These are phyloP conservation scores for Suhomyces kilbournensis DNA, from an alignment of 805 yeast species.

Conservation along the genomic window DNA sequence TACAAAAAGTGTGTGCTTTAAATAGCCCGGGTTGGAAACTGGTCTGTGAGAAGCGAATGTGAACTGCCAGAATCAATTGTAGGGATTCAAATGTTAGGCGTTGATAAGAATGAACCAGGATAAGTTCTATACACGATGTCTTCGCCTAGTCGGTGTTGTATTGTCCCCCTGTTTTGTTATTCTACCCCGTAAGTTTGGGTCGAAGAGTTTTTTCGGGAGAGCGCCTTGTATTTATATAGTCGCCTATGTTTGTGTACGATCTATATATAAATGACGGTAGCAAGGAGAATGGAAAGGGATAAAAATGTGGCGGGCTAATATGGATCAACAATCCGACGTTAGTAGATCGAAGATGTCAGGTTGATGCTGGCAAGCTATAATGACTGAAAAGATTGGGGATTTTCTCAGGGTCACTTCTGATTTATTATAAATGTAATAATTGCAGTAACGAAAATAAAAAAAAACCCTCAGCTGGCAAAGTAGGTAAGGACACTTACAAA, in stretches of 20 bases:
- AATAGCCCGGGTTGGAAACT: background rate
- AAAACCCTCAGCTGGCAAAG: background rate
- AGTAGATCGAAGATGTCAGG: background rate
- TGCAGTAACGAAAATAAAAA: background rate
- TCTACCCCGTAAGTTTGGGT: background rate
- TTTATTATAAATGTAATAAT: background rate
- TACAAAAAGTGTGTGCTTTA: background rate
- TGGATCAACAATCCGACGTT: background rate
- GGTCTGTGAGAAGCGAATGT: background rate
- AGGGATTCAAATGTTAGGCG: background rate
- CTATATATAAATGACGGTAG: constrained; percentile 1
- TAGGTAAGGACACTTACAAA: background rate
- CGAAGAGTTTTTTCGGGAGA: background rate
- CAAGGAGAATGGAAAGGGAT: background rate
- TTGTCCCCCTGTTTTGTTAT: background rate
- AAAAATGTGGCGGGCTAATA: background rate
- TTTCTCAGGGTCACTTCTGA: background rate
- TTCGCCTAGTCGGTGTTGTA: background rate
- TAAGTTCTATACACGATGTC: background rate
- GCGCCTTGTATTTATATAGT: background rate
- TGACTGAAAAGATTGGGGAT: background rate
- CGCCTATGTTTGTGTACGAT: background rate
- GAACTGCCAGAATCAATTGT: background rate
- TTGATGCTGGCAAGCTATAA: background rate
- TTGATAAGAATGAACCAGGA: background rate